Percentiles rank a stretch among this genome's conserved stretches.
phyloP scores from a whole-genome alignment of 306 rosid genomes.

The Quercus engelmannii region DNA sequence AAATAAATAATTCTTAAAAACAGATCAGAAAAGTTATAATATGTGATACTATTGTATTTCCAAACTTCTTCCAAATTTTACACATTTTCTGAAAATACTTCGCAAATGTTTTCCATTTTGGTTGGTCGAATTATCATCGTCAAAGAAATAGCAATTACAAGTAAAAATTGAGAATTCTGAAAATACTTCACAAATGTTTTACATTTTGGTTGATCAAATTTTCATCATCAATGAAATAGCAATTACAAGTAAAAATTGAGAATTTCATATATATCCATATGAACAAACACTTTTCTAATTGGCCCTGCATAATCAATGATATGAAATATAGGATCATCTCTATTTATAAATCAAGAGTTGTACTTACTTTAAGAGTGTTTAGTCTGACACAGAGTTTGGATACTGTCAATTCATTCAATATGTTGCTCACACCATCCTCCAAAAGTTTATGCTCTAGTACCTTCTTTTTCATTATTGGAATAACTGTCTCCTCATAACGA shows the following conservation, averaged over 20 bases:
- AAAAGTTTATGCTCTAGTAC: slow-evolving; percentile 34
- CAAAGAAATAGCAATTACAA: not conserved
- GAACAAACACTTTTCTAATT: not conserved
- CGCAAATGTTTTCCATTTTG: not conserved
- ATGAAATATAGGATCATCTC: not conserved
- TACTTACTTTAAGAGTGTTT: slow-evolving; percentile 57
- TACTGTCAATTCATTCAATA: slow-evolving; percentile 41
- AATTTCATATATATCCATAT: not conserved
- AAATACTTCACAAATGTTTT: no score
- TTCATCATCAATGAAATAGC: not conserved
- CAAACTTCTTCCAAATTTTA: not conserved
- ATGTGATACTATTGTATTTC: not conserved
- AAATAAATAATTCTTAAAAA: not conserved
- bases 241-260: not conserved
- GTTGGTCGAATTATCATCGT: not conserved
- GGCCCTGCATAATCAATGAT: not conserved
- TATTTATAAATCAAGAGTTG: not conserved
- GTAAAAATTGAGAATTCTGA: not conserved
- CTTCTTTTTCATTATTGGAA: slow-evolving; percentile 38
- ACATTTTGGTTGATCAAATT: not conserved
- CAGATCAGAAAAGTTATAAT: not conserved
- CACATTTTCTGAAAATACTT: not conserved
- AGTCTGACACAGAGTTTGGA: slow-evolving; percentile 46
- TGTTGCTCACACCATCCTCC: slow-evolving; percentile 36
- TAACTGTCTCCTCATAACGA: slow-evolving; percentile 39